Base-by-base conservation (phyloP, 2,329 filamentous ascomycete genomes). In the Mariannaea sp. region DNA sequence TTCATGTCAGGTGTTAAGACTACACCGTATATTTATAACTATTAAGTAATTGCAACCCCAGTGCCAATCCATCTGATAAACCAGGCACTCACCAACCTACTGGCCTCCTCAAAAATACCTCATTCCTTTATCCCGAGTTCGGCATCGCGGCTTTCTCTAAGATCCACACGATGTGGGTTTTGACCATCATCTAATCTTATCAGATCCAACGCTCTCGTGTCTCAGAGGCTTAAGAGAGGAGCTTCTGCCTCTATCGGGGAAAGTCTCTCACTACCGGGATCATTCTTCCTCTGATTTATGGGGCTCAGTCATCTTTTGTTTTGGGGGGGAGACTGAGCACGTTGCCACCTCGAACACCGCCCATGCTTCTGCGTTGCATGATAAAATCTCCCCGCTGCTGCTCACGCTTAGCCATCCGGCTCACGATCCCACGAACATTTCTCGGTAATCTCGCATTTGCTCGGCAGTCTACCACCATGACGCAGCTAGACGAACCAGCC, bases 131-230 rank as follows among this genome's bases (percentile, higher is more conserved):
- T 32, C 38, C 49, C 24, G 24, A 53, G 13, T 19, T 42, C 30
- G 36, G 27, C 5, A 5, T 24, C n/a, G 22, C 36, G 43, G 35
- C 19, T 22, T 16, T 16, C 24, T 30, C 14, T 2, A 3, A 27
- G 42, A 24, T 51, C 36, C 22, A 47, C 32, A 14, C 7, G 17
- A 24, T n/a, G 27, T 45, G 49, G 48, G 40, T 43, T 43, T 33
- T 19, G 12, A 27, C 12, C 8, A 26, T 12, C 51, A 49, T 54
- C 40, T 41, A 43, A 49, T 55, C 45, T 55, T 55, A 55, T 55
- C 52, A 49, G 46, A 55, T 55, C 29, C 30, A 4, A 27, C 29
- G 26, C 12, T 14, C 20, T 38, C 8, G 19, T 20, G 19, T 29
- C 14, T 13, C 16, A n/a, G 29, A 13, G 5, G 30, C 41, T 26